phyloP scores from a whole-genome alignment of 352 stramenopile genomes.

The Nothophytophthora sp. region DNA sequence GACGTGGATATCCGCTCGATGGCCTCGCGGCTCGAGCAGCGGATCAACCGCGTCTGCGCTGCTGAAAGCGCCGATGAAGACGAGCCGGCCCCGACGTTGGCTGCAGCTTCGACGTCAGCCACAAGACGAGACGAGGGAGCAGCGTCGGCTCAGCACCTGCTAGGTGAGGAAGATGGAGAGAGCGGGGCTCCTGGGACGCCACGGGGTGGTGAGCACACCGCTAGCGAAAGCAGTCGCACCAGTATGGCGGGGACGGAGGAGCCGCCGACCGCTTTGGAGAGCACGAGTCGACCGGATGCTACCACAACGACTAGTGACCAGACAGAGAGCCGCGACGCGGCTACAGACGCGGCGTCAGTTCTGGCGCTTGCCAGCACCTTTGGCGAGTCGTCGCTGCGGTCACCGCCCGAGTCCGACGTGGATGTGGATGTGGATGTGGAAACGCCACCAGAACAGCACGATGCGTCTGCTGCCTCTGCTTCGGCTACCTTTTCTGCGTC shows the following conservation, averaged over 20 bases:
- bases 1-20: conserved; percentile 68
- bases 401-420: conserved; percentile 55
- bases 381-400: conserved; percentile 78
- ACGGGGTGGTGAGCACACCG: conserved; percentile 36
- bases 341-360: conserved; percentile 74
- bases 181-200: conserved; percentile 15
- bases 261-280: neutral
- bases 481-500: conserved; percentile 1
- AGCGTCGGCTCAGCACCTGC: conserved; percentile 6
- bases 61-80: conserved; percentile 41
- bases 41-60: conserved; percentile 44
- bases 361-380: conserved; percentile 84
- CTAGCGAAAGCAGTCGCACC: conserved; percentile 27
- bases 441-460: conserved; percentile 25
- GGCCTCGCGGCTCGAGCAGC: conserved; percentile 74
- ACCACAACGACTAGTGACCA: conserved; percentile 7
- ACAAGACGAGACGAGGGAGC: conserved; percentile 13
- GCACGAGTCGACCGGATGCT: neutral
- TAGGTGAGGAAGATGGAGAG: conserved; percentile 24
- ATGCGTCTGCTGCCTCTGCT: conserved; percentile 4
- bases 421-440: conserved; percentile 47
- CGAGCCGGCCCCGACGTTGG: conserved; percentile 14
- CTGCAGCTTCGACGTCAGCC: neutral
- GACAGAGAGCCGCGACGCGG: conserved; percentile 11
- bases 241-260: conserved; percentile 14